phyloP scores from a whole-genome alignment of 2,329 filamentous ascomycete genomes.

The Ascochyta viciae-villosae region DNA sequence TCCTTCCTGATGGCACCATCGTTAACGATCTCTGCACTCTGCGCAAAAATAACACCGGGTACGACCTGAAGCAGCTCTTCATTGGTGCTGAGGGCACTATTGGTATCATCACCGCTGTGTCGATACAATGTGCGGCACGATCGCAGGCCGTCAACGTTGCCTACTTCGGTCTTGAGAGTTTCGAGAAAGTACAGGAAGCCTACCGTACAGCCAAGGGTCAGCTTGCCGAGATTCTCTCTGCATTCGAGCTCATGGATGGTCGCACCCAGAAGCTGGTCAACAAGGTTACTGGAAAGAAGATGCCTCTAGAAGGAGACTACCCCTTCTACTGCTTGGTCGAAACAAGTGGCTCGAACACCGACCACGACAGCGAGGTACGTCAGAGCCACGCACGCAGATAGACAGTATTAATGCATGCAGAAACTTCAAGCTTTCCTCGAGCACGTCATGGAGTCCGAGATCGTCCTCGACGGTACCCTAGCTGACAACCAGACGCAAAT shows the following conservation, averaged over 20 bases:
- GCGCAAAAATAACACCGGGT: constrained; percentile 98
- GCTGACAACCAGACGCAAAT: constrained; percentile 94
- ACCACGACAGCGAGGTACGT: constrained; percentile 77
- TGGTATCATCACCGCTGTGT: constrained; percentile 89
- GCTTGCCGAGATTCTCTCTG: constrained; percentile 92
- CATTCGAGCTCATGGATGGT: constrained; percentile 96
- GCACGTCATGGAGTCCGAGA: constrained; percentile 85
- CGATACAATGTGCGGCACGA: constrained; percentile 86
- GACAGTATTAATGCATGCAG: constrained; percentile 43
- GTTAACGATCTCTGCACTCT: constrained; percentile 87
- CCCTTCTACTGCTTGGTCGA: constrained; percentile 98
- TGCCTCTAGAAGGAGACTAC: constrained; percentile 81
- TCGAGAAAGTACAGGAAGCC: constrained; percentile 83
- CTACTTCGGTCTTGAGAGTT: constrained; percentile 89
- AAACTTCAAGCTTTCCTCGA: constrained; percentile 93
- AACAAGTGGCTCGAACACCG: constrained; percentile 91
- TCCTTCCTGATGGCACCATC: constrained; percentile 90
- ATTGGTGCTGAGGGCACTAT: constrained; percentile 96
- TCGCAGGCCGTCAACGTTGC: constrained; percentile 92
- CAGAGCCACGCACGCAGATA: no score
- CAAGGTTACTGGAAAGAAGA: constrained; percentile 75
- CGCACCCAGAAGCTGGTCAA: constrained; percentile 71
- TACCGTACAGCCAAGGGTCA: constrained; percentile 90
- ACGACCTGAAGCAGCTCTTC: constrained; percentile 95
- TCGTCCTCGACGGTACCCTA: constrained; percentile 87